Evolutionary conservation across 2,329 filamentous ascomycete species (phyloP), one percentile per base, ranked within the genome.

Genomic region (Ceratocystis alfenasii): DNA sequence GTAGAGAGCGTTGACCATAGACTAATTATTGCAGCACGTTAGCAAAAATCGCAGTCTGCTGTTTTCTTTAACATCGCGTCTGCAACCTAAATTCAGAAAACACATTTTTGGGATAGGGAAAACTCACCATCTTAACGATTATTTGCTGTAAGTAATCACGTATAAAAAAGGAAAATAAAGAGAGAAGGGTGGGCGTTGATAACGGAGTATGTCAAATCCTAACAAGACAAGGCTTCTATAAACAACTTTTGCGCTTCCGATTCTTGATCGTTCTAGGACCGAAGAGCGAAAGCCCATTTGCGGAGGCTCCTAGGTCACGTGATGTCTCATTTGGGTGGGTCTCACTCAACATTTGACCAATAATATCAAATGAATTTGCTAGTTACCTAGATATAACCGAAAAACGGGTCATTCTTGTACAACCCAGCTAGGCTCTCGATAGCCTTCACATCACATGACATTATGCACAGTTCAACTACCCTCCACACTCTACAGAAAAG

Each of bases 1-100:
- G 81, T 85, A 85, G 74, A 90, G 72, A 74, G 78, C 72, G 74
- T 72, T 74, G 74, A 76, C 74, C 73, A 72, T 68, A 69, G 75
- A 73, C 76, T 79, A 72, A 8, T 46, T 36, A 41, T 62, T 48
- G 46, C 62, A 66, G 68, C 22, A 65, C n/a, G 44, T 65, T 53
- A 65, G 64, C 30, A 59, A 65, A 20, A 36, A 2, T 25, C 57
- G n/a, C 28, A 53, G 28, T 41, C 20, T 25, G 20, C 15, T 63
- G n/a, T 30, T 50, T 50, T 17, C 20, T 5, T 25, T 1, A 8
- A 6, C 55, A 41, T 15, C 17, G 41, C 64, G 33, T 20, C 22
- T 22, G 22, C 22, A 65, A 36, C 6, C 8, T 8, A 20, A 53
- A 8, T 25, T 53, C 53, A 20, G n/a, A 30, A 8, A 4, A 69